Evolutionary conservation across 352 stramenopile genomes (phyloP), one percentile per base, ranked within the genome.

Genomic region (Phytophthora ohioensis): DNA sequence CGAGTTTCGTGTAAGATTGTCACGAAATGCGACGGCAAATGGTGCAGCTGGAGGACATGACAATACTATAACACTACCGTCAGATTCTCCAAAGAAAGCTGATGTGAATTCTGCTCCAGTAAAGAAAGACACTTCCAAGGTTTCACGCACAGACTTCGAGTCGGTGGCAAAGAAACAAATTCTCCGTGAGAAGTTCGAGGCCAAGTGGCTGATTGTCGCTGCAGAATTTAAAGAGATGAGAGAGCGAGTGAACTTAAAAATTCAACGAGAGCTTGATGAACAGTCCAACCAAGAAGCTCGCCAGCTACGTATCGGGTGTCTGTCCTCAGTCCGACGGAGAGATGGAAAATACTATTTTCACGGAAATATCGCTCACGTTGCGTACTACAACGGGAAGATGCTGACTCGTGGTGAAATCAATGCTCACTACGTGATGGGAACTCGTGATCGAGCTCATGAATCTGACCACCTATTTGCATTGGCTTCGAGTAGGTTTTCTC

Each of bases 331-430:
- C 6, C 76, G 79, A 7, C 83, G 82, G 4, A 76, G 69, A 34
- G 85, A 96, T 45, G 87, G 88, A 11, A 96, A 95, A 39, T 82
- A 93, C 55, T 97, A 93, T 69, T 97, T 97, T 65, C 78, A 92
- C 15, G 92, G 92, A 3, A 64, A 69, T 11, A 84, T 97, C 31
- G 88, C 88, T 15, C 91, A 97, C 54, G 86, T 98, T 6, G 90
- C 88, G 10, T 95, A 92, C 56, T 98, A 95, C 78, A 87, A 85
- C 38, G 76, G 76, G 7, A 60, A 69, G 8, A 66, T 71, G 5
- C 56, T 98, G 15, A 84, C 59, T 46, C 80, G 81, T 0, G 91
- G 97, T 36, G 69, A 87, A 56, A 66, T 98, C 27, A 90, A 92
- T 32, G 71, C 76, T 0, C 92, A 97, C 67, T 97, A 85, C 34